Evolutionary conservation across 1,284 basidiomycete genomes (phyloP).

Genomic region (Uromyces viciae-fabae): DNA sequence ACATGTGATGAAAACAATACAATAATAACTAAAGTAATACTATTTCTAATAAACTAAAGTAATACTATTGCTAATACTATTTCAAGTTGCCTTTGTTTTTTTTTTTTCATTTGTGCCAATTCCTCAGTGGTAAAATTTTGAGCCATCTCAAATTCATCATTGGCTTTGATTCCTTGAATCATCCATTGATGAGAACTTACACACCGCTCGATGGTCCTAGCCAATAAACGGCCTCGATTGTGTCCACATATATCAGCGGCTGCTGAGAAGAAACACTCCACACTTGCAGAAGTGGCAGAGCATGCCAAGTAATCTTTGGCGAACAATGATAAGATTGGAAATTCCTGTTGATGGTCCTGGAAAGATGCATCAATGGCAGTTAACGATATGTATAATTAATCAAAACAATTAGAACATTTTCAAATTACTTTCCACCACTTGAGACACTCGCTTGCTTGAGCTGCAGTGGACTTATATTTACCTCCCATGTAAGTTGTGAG

Average conservation of each 20-base stretch:
- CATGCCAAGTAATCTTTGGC: neutral
- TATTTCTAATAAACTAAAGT: too few species aligned
- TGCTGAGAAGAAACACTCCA: neutral
- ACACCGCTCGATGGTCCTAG: neutral
- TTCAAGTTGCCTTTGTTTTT: too few species aligned
- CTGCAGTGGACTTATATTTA: neutral
- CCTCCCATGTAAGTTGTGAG: neutral
- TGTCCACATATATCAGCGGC: neutral
- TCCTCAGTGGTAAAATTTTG: neutral
- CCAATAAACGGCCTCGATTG: neutral
- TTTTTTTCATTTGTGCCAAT: neutral
- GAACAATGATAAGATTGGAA: neutral
- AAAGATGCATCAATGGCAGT: neutral
- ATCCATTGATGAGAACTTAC: neutral
- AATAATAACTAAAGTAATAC: too few species aligned
- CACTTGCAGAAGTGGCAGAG: neutral
- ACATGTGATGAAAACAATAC: too few species aligned
- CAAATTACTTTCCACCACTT: constrained; percentile 4
- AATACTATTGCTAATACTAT: too few species aligned
- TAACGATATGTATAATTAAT: neutral
- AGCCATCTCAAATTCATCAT: neutral
- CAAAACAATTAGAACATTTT: neutral
- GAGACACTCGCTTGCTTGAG: neutral
- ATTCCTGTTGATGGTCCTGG: neutral
- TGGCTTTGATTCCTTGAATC: neutral